phyloP scores from a whole-genome alignment of 176 grass and related monocot genomes.

The Eleusine coracana region DNA sequence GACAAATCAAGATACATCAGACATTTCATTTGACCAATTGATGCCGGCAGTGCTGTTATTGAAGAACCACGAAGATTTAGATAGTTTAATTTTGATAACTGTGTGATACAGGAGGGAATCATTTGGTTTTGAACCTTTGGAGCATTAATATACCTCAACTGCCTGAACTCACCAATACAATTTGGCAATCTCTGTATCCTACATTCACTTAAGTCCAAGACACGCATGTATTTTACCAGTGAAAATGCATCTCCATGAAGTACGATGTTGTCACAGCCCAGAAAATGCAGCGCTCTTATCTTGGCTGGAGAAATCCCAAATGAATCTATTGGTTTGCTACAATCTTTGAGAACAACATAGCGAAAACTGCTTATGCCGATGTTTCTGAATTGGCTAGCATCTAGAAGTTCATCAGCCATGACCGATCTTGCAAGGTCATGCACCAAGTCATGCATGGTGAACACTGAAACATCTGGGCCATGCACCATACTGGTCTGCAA shows the following conservation, averaged over 20 bases:
- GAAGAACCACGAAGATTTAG: slow-evolving; percentile 14
- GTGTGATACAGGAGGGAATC: slow-evolving; percentile 6
- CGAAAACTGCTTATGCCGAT: neutral
- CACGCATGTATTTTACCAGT: neutral
- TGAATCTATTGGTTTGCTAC: neutral
- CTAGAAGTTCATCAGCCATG: slow-evolving; percentile 3
- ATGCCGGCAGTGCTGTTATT: neutral
- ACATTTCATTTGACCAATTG: neutral
- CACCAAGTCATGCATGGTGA: slow-evolving; percentile 30
- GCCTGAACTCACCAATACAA: slow-evolving; percentile 10
- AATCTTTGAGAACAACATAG: slow-evolving; percentile 1
- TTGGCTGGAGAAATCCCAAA: neutral
- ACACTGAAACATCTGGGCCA: neutral
- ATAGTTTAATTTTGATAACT: slow-evolving; percentile 2
- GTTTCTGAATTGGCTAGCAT: neutral
- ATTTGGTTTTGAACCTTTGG: neutral
- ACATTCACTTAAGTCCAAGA: slow-evolving; percentile 34
- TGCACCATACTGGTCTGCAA: neutral
- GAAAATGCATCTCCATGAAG: neutral
- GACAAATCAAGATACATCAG: slow-evolving; percentile 7
- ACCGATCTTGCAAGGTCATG: slow-evolving; percentile 10
- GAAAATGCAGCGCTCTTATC: slow-evolving; percentile 15
- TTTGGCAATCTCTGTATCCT: neutral
- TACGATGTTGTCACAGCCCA: neutral
- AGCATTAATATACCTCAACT: slow-evolving; percentile 36